phyloP scores from a whole-genome alignment of 352 stramenopile genomes.

The Globisporangium mamillatum region DNA sequence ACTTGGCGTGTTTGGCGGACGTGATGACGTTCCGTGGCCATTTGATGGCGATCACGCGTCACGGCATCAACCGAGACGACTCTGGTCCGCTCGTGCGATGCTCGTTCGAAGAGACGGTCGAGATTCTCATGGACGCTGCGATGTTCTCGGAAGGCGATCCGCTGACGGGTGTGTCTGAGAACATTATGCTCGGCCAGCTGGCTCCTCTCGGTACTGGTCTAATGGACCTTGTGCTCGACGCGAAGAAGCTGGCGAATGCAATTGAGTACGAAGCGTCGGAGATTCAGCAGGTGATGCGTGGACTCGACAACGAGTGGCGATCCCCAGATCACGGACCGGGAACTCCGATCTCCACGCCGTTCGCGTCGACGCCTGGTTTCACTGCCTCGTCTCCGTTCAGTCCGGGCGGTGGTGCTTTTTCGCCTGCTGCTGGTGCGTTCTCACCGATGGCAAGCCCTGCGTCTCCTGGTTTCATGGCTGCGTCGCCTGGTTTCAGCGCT shows the following conservation, averaged over 20 bases:
- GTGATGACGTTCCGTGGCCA: slow-evolving; percentile 99
- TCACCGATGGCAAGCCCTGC: slow-evolving; percentile 81
- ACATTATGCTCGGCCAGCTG: slow-evolving; percentile 98
- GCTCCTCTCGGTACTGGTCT: slow-evolving; percentile 95
- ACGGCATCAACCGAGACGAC: slow-evolving; percentile 99
- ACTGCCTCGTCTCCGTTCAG: slow-evolving; percentile 88
- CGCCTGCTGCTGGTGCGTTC: slow-evolving; percentile 81
- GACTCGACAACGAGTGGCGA: slow-evolving; percentile 90
- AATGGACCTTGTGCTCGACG: slow-evolving; percentile 98
- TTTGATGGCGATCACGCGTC: slow-evolving; percentile 96
- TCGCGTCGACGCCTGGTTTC: slow-evolving; percentile 80
- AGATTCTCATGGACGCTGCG: slow-evolving; percentile 99
- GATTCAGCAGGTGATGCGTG: slow-evolving; percentile 89
- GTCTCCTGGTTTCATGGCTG: slow-evolving; percentile 72
- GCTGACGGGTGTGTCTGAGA: slow-evolving; percentile 97
- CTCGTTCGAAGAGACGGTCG: slow-evolving; percentile 99
- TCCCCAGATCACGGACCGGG: slow-evolving; percentile 74
- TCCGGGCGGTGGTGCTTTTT: slow-evolving; percentile 85
- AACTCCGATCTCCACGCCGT: slow-evolving; percentile 86
- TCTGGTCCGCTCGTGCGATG: slow-evolving; percentile 96
- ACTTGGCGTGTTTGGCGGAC: slow-evolving; percentile 97
- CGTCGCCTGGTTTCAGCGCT: slow-evolving; percentile 71
- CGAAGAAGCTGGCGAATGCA: slow-evolving; percentile 96
- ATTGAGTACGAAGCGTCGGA: slow-evolving; percentile 96
- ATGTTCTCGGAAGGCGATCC: slow-evolving; percentile 97